Evolutionary conservation across 805 yeast genomes (phyloP).

Genomic region (Barnettozyma botsteinii): DNA sequence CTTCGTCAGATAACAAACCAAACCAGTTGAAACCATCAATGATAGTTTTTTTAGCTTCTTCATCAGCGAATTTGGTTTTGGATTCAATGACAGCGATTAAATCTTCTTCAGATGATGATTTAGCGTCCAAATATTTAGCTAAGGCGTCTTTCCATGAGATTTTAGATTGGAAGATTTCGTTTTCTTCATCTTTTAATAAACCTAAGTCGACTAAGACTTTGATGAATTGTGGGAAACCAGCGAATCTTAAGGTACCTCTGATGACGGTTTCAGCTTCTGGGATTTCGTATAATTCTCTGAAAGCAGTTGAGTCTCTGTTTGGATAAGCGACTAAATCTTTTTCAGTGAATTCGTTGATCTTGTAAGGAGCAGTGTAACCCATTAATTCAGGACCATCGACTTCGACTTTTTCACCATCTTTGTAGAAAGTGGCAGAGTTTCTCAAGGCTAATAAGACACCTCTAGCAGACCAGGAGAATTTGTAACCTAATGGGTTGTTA

Average conservation of each 20-base stretch:
- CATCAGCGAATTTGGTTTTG: constrained; percentile 75
- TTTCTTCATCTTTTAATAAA: constrained; percentile 73
- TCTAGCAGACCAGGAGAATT: constrained; percentile 98
- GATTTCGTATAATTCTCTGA: constrained; percentile 84
- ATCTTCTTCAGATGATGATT: constrained; percentile 64
- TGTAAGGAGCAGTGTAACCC: constrained; percentile 93
- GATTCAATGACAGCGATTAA: constrained; percentile 68
- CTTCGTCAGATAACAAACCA: constrained; percentile 76
- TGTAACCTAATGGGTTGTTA: constrained; percentile 97
- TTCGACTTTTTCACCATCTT: constrained; percentile 75
- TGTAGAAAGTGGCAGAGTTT: constrained; percentile 86
- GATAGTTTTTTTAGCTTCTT: constrained; percentile 80
- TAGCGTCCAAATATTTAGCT: constrained; percentile 67
- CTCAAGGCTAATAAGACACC: constrained; percentile 95
- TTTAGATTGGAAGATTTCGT: constrained; percentile 49
- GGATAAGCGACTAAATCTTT: constrained; percentile 79
- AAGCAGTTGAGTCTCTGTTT: constrained; percentile 94
- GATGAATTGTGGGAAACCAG: constrained; percentile 97
- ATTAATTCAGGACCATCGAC: constrained; percentile 87
- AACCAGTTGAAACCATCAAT: constrained; percentile 89
- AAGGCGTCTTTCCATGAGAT: constrained; percentile 88
- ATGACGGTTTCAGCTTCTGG: constrained; percentile 97
- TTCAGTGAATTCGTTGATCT: constrained; percentile 84
- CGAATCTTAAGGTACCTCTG: constrained; percentile 96
- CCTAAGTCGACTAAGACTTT: constrained; percentile 94